Evolutionary conservation across 2,329 filamentous ascomycete species (phyloP), one percentile per base, ranked within the genome.

Genomic region (Colletotrichum sojae): DNA sequence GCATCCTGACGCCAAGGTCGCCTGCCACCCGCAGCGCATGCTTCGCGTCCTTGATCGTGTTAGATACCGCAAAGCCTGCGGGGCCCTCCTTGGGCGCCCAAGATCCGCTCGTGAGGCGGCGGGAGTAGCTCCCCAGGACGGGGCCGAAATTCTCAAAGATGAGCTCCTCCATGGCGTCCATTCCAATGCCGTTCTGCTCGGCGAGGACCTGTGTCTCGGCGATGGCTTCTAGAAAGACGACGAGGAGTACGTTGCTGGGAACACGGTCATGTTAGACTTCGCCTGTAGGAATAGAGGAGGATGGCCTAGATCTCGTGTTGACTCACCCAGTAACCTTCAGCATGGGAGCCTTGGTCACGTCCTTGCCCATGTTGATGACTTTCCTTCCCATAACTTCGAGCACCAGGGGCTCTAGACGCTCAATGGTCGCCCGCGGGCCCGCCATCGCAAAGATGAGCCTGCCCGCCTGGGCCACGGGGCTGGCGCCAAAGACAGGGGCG

Each of bases 1-100:
- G 78, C 84, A 39, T 84, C 78, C 55, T 80, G 74, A 45, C 72
- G 0, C 83, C 84, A 0, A 75, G 75, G 2, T 79, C 77, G 51
- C 76, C 75, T 2, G 84, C 86, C 22, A 81, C 78, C 4, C 74
- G 75, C 10, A 87, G 79, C 0, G 83, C 85, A 73, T 86, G 83
- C 0, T 82, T 80, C 0, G 86, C 85, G 72, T 88, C 86, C 68
- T 88, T 87, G 6, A 88, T 79, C 0, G 84, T 86, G 3, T 88
- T 75, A 22, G 82, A 80, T 1, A 88, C 68, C 40, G 83, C 84
- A 1, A 84, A 87, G 77, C 79, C 83, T 5, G 85, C 84, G 43
- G 76, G 72, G 27, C 80, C 73, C 0, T 73, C 79, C 8, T 63
- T 65, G 0, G 74, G 73, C 1, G 81, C 81, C 72, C 82, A 83